phyloP scores from a whole-genome alignment of 169 alveolate genomes.

The Plasmodium gonderi region DNA sequence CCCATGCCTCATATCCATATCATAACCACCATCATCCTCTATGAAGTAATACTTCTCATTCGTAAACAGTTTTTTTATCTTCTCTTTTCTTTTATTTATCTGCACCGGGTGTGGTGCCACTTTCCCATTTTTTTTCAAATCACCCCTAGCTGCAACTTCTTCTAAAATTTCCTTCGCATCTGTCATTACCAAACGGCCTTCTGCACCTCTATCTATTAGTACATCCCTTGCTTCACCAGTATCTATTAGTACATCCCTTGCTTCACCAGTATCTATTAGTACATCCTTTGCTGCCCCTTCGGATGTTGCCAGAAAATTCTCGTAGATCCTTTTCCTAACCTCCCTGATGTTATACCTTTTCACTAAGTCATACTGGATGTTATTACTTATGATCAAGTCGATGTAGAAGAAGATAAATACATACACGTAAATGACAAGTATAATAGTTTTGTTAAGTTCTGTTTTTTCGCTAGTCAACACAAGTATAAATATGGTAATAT shows the following conservation, averaged over 20 bases:
- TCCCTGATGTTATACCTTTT: conserved; percentile 45
- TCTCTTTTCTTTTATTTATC: not conserved
- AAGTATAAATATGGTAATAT: conserved; percentile 17
- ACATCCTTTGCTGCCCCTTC: not conserved
- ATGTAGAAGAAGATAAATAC: conserved; percentile 42
- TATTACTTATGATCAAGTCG: conserved; percentile 43
- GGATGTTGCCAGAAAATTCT: not conserved
- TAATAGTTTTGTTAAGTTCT: conserved; percentile 12
- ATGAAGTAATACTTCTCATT: conserved; percentile 31
- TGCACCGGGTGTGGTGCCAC: not conserved
- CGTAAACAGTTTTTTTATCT: conserved; percentile 27
- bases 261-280: not conserved
- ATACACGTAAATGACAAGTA: conserved; percentile 25
- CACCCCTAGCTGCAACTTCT: not conserved
- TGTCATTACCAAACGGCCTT: not conserved
- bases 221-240: not conserved
- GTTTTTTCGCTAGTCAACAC: not conserved
- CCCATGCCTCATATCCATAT: not conserved
- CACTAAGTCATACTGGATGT: conserved; percentile 14
- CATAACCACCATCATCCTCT: not conserved
- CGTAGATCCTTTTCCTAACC: conserved; percentile 33
- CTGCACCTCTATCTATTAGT: not conserved
- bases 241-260: not conserved
- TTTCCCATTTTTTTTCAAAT: not conserved
- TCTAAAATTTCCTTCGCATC: not conserved